Conservation (phyloP, 208 protist genomes). For the Novymonas esmeraldas region DNA sequence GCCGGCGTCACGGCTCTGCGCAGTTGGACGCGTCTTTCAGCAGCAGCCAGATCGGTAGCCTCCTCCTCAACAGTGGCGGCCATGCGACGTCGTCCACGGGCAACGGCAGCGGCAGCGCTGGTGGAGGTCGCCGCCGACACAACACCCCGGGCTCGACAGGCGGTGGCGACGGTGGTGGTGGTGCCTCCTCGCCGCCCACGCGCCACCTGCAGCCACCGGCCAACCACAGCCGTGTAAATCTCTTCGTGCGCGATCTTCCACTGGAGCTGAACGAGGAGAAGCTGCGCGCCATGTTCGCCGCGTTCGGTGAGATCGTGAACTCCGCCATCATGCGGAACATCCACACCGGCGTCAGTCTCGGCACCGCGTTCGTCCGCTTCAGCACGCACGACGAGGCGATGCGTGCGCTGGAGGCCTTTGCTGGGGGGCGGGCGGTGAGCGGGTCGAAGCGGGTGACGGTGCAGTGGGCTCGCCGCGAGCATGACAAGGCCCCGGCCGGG, state of each 20-base stretch:
- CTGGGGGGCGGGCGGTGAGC: slow-evolving; percentile 8
- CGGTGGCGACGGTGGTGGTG: neutral
- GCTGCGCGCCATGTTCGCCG: slow-evolving; percentile 46
- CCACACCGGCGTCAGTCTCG: slow-evolving; percentile 72
- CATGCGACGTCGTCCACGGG: too few relatives aligned
- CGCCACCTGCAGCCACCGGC: slow-evolving; percentile 22
- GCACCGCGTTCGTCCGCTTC: slow-evolving; percentile 82
- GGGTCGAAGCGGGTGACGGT: slow-evolving; percentile 39
- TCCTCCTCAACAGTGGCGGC: slow-evolving; percentile 1
- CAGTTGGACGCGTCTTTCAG: neutral
- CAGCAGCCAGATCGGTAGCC: slow-evolving; percentile 3
- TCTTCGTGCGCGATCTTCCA: slow-evolving; percentile 63
- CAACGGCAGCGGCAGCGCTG: neutral
- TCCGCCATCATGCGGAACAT: slow-evolving; percentile 79
- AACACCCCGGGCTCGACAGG: neutral
- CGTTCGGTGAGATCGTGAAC: slow-evolving; percentile 64
- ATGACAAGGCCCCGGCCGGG: slow-evolving; percentile 67
- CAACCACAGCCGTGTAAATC: slow-evolving; percentile 54
- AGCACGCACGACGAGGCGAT: slow-evolving; percentile 40
- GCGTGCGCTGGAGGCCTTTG: slow-evolving; percentile 31
- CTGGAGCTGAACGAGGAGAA: slow-evolving; percentile 45
- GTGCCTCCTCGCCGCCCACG: neutral
- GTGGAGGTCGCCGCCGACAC: neutral
- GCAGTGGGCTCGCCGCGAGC: slow-evolving; percentile 71
- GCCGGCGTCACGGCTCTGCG: neutral